Percentiles rank a stretch among this genome's conserved stretches.
Conservation (phyloP, 441 rosid genomes). For the Raphanus hybrid region DNA sequence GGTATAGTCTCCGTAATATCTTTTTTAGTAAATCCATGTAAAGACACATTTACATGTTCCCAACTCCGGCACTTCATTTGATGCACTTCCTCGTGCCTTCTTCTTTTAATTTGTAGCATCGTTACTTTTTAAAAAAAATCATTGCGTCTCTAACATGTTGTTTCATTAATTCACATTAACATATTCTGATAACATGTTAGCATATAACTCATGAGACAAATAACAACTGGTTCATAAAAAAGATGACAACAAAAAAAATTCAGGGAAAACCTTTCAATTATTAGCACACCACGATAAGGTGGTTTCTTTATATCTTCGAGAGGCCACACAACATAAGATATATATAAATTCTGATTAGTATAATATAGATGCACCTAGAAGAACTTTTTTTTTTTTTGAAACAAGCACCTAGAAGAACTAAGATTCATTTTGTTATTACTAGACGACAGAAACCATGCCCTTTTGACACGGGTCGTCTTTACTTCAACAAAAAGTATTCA, state of each 20-base stretch:
- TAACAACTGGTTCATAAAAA: background rate
- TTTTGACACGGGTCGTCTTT: conserved; percentile 35
- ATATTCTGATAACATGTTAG: background rate
- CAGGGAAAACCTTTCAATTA: background rate
- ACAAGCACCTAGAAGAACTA: conserved; percentile 28
- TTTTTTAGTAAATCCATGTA: conserved; percentile 24
- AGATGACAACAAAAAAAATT: background rate
- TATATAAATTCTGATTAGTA: conserved; percentile 5
- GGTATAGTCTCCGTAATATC: background rate
- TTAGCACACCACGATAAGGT: background rate
- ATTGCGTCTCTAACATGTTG: background rate
- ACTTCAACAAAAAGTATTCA: background rate
- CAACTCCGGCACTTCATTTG: conserved; percentile 24
- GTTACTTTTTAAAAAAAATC: background rate
- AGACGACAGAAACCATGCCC: conserved; percentile 32
- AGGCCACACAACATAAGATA: background rate
- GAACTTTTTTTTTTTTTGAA: background rate
- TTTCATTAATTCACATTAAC: background rate
- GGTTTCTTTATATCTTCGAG: conserved; percentile 5
- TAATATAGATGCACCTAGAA: conserved; percentile 34
- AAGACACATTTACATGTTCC: conserved; percentile 18
- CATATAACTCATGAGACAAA: background rate
- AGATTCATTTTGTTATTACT: conserved; percentile 17
- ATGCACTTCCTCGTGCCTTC: conserved; percentile 29
- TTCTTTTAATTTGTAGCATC: background rate